These are phyloP conservation scores for Pseudonitzschia pungens DNA, from an alignment of 108 stramenopile species.

Conservation along the genomic window DNA sequence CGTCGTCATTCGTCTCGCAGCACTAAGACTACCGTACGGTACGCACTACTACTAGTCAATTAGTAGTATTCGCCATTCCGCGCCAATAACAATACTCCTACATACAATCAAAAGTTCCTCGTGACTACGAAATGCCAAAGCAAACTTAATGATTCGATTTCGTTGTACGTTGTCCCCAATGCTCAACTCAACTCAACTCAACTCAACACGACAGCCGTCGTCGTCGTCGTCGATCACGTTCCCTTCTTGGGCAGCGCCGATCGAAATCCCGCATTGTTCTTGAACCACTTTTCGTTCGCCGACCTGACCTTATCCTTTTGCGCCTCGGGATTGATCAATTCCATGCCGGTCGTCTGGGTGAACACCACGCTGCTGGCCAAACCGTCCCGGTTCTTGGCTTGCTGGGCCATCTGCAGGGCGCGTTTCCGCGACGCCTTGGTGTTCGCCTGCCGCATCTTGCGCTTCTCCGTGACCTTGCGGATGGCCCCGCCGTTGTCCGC, in stretches of 20 bases:
- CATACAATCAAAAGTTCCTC: no score
- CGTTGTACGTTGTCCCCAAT: no score
- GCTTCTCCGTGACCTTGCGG: conserved; percentile 68
- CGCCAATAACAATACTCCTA: no score
- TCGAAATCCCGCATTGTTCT: conserved; percentile 80
- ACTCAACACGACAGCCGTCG: no score
- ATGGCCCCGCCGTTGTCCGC: conserved; percentile 70
- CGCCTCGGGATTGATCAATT: conserved; percentile 88
- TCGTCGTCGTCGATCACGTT: neutral
- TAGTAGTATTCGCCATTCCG: no score
- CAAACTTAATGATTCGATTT: no score
- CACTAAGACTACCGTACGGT: no score
- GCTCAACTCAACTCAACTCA: no score
- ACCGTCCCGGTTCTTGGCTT: conserved; percentile 61
- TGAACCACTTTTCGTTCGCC: conserved; percentile 92
- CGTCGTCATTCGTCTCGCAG: no score
- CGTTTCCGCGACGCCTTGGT: conserved; percentile 75
- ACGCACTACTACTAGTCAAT: no score
- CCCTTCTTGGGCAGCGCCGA: conserved; percentile 65
- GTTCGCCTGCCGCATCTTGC: conserved; percentile 79
- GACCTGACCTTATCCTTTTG: conserved; percentile 54
- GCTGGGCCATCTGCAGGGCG: conserved; percentile 49
- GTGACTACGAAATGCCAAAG: no score
- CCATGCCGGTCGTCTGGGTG: conserved; percentile 78
- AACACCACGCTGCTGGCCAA: conserved; percentile 86